Evolutionary conservation across 2,329 filamentous ascomycete species (phyloP).

Genomic region (Colletotrichum theobromicola): DNA sequence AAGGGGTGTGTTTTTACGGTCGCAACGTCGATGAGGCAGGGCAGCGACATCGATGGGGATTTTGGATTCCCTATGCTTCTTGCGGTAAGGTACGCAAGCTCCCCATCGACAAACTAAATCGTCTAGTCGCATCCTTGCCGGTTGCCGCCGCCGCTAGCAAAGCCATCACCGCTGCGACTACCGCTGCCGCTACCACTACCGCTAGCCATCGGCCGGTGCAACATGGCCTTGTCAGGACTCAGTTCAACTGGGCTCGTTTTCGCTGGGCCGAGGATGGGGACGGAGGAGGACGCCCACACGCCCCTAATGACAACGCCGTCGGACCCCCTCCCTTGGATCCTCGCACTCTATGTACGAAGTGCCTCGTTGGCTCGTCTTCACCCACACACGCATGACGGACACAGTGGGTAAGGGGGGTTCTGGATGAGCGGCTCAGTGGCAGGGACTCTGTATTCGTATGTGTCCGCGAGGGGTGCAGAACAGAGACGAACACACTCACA

Average conservation of each 20-base stretch:
- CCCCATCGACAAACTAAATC: neutral
- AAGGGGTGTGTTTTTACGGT: neutral
- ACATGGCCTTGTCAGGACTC: neutral
- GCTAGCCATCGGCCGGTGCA: neutral
- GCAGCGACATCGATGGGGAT: neutral
- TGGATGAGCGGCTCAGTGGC: neutral
- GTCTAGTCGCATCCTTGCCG: slow-evolving; percentile 3
- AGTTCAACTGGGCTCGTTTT: neutral
- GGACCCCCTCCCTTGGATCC: neutral
- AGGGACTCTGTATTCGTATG: too few species aligned
- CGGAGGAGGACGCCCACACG: neutral
- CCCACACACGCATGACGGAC: neutral
- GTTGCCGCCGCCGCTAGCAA: slow-evolving; percentile 8
- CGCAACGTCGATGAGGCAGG: slow-evolving; percentile 11
- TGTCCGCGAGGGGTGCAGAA: neutral
- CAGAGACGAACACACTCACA: neutral
- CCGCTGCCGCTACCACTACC: neutral
- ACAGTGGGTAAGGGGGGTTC: neutral
- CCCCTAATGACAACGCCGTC: neutral
- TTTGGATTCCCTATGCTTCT: neutral
- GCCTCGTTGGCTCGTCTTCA: neutral
- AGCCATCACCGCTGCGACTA: neutral
- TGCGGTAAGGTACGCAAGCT: neutral
- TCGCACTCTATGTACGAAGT: too few species aligned
- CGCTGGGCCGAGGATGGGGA: neutral